Evolutionary conservation across 2,329 filamentous ascomycete species (phyloP), one percentile per base, ranked within the genome.

Genomic region (Ustilaginoidea virens): DNA sequence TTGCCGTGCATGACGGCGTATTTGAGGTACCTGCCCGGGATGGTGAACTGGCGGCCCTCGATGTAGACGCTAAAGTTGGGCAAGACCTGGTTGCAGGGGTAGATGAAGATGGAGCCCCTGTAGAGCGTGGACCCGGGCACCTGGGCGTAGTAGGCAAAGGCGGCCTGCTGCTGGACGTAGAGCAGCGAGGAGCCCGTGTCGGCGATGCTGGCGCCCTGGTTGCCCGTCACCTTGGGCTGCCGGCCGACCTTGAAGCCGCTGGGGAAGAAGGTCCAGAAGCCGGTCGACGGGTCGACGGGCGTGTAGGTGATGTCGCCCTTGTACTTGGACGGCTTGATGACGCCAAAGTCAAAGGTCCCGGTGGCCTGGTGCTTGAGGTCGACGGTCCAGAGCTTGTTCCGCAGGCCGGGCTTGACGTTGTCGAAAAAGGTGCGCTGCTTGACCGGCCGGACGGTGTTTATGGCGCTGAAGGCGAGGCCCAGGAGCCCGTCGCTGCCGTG

Each of bases 131-230:
- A 59, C 4, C 68, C 63, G 6, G 42, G 31, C 34, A 80, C 61
- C 35, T 67, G 45, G 21, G 46, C 45, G 56, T 78, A 81, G 60
- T 79, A 80, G 23, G 56, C 61, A 1, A 50, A 40, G 37, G 70
- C 63, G 34, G 75, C 56, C 18, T 45, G 39, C 31, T 60, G 46
- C 16, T 69, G 67, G 12, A 75, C 50, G 37, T 77, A 60, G 31
- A 79, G 51, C 17, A 81, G 67, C 1, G 74, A 74, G 32, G 76
- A 80, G 30, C 76, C 77, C 2, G 76, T 81, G 53, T 81, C 76
- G 42, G 71, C 69, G 47, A 81, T 79, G n/a, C n/a, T n/a, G 39
- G 61, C 64, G 0, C 56, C 55, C 5, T 33, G 25, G 8, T 33
- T 27, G 31, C 39, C 47, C 0, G 25, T 17, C 4, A 32, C 13